Base-by-base conservation (phyloP, 768 basidiomycete genomes). In the Gautieria morchelliformis region DNA sequence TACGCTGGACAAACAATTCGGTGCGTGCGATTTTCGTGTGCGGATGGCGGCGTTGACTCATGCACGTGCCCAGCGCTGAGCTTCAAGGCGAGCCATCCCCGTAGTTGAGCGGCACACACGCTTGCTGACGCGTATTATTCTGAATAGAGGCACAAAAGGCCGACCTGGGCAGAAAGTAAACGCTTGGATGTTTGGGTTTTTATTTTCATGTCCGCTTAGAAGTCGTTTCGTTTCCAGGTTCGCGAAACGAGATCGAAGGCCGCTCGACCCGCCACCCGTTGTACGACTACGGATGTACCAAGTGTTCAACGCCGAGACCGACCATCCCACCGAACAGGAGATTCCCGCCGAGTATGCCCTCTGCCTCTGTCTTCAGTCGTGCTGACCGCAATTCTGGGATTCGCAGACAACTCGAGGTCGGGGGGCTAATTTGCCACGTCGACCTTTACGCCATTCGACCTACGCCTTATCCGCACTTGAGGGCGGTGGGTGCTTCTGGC, bases 361-460 rank as follows among this genome's bases (percentile, higher is more conserved):
- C 49, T 3, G 30, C 30, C 30, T 48, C 35, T 62, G 12, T 37
- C 32, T 48, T 44, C 57, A 27, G 56, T 22, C 33, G 42, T 51
- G 40, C 56, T 55, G 54, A 60, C 59, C 22, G 7, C 45, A 64
- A 19, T 45, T 9, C 22, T 45, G 40, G 51, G 27, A 5, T 3
- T 27, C 5, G 0, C 63, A 88, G 87, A 44, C 77, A 79, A 42
- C 68, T 85, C 46, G 78, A 83, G 55, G 73, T 73, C n/a, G 74
- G 81, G 32, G 89, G 88, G 2, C 73, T 89, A 12, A 66, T 91
- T 15, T 89, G 89, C 68, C 86, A 83, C 3, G 85, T 87, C 41
- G 89, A 90, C 69, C 73, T 91, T 17, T 87, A 87, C 60, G 84
- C 83, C 4, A 78, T 87, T 35, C 42, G 55, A 17, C 55, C 55